A percentile compares a stretch with the other conserved stretches of the same genome.
Conservation (phyloP, 2,329 filamentous ascomycete species). For the Diaporthe amygdali region DNA sequence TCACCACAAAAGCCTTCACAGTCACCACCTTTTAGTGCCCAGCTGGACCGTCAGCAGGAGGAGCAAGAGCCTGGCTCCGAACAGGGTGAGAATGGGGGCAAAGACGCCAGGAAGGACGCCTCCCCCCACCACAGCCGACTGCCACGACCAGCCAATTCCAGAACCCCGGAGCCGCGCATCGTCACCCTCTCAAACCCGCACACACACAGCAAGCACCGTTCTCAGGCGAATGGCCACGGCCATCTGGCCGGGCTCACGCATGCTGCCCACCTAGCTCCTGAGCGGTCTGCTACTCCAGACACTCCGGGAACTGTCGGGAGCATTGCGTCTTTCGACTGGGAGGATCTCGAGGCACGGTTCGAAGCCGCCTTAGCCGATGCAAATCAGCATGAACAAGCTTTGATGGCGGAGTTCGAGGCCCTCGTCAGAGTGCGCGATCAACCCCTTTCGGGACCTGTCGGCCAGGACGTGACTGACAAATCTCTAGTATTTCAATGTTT, state of each 20-base stretch:
- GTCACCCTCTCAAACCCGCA: conserved; percentile 18
- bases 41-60: background rate
- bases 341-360: conserved; percentile 74
- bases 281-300: conserved; percentile 44
- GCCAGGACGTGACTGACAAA: background rate
- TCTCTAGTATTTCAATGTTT: conserved; percentile 77
- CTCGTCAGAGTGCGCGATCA: conserved; percentile 64
- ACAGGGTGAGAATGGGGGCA: background rate
- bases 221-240: conserved; percentile 36
- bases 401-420: conserved; percentile 70
- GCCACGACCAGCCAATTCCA: conserved; percentile 18
- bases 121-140: conserved; percentile 28
- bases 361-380: conserved; percentile 68
- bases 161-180: conserved; percentile 22
- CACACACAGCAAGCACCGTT: conserved; percentile 38
- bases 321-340: conserved; percentile 74
- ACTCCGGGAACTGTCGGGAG: conserved; percentile 47
- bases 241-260: conserved; percentile 21
- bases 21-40: background rate
- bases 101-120: conserved; percentile 18
- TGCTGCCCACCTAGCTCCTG: conserved; percentile 64
- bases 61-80: background rate
- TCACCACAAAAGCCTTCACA: background rate
- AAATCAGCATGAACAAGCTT: conserved; percentile 65
- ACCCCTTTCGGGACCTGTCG: background rate